Evolutionary conservation across 306 rosid species (phyloP), one percentile per base, ranked within the genome.

Genomic region (Leucaena leucocephala): DNA sequence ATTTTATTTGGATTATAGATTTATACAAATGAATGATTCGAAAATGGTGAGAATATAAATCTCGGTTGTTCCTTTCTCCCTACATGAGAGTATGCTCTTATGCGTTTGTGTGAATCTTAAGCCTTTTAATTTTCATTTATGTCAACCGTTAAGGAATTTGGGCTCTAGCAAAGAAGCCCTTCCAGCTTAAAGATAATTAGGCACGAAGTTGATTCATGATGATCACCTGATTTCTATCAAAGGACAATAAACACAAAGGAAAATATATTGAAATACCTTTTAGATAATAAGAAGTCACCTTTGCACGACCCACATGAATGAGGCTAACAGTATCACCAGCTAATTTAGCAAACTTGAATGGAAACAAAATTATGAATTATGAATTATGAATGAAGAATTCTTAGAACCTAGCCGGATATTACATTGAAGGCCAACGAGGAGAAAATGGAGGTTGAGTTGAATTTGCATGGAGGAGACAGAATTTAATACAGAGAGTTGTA

Each of bases 401-500:
- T 48, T 55, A 15, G 33, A 69, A 33, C 33, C 36, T 80, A 40
- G 65, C 68, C 27, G 9, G 36, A 40, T 42, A 5, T 4, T 9
- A 39, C 36, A 16, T 34, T 10, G 2, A 33, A 80, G 66, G 36
- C 58, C 68, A 62, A 11, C 27, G 33, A 33, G 45, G 54, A 34
- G 15, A 78, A 5, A 11, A 58, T 36, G 64, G 8, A 70, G 35
- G 43, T 4, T 8, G 67, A 46, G 72, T 12, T 64, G 27, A 79
- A 49, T 1, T 4, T 4, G 52, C 83, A 74, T 77, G 8, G 17
- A 21, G 67, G 63, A 10, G 58, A 78, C 43, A 48, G 64, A 45
- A 68, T 36, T 90, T 83, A 95, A 76, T 91, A 93, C 64, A 96
- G 89, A 68, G 99, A 84, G 79, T 96, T 96, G 94, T 90, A 96